phyloP scores from a whole-genome alignment of 148 eudicot species.

The Chenopodium suecicum region DNA sequence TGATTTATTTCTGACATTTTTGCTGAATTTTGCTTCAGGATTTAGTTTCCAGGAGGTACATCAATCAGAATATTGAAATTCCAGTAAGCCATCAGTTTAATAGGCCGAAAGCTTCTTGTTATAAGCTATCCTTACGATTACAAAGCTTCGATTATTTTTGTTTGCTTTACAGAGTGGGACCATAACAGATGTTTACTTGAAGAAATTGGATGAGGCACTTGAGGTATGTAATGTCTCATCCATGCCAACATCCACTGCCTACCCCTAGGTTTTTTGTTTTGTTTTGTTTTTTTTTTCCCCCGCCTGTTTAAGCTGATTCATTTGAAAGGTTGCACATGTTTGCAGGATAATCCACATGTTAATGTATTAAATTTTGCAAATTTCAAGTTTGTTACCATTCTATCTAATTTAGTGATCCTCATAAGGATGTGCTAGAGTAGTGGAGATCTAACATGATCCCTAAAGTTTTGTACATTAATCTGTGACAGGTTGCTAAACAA shows the following conservation, averaged over 20 bases:
- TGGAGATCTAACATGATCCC: not conserved
- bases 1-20: not conserved
- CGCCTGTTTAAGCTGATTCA: not conserved
- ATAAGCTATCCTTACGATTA: conserved; percentile 17
- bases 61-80: conserved; percentile 83
- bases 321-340: not conserved
- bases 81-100: conserved; percentile 43
- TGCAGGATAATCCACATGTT: not conserved
- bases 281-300: not conserved
- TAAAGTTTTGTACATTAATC: not conserved
- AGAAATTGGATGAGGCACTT: conserved; percentile 74
- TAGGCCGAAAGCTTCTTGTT: not conserved
- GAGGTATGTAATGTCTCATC: conserved; percentile 40
- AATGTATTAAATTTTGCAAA: not conserved
- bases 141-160: not conserved
- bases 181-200: conserved; percentile 65
- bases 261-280: not conserved
- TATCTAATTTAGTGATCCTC: not conserved
- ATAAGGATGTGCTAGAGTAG: not conserved
- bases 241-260: not conserved
- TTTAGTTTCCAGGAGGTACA: conserved; percentile 58
- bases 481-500: conserved; percentile 58
- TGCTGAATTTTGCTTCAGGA: conserved; percentile 45
- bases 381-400: not conserved
- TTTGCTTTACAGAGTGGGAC: conserved; percentile 66